Conservation (phyloP, 2,329 filamentous ascomycete genomes). For the Trichoderma afroharzianum region DNA sequence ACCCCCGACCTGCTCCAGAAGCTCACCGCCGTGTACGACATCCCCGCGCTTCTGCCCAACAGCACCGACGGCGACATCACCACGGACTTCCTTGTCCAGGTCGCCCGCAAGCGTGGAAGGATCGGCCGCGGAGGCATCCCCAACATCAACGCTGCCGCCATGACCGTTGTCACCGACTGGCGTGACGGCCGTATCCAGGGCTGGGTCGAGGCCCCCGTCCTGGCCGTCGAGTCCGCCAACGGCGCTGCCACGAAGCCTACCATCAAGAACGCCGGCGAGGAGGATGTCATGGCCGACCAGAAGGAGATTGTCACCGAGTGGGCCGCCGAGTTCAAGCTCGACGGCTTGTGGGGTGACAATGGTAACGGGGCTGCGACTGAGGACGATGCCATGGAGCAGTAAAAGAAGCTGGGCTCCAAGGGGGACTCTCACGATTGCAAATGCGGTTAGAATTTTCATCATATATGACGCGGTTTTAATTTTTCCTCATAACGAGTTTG, state of each 20-base stretch:
- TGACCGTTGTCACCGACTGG: constrained; percentile 95
- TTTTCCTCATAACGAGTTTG: constrained; percentile 27
- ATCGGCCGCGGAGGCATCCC: constrained; percentile 86
- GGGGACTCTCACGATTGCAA: neutral
- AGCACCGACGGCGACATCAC: constrained; percentile 70
- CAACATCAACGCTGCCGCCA: constrained; percentile 81
- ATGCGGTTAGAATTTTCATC: neutral
- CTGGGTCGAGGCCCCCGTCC: constrained; percentile 74
- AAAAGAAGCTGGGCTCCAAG: constrained; percentile 15
- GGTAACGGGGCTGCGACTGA: constrained; percentile 21
- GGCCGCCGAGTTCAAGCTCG: constrained; percentile 92
- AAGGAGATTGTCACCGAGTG: constrained; percentile 89
- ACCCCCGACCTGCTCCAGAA: constrained; percentile 73
- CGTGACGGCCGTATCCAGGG: constrained; percentile 91
- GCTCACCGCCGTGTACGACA: constrained; percentile 77
- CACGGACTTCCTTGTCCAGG: constrained; percentile 90
- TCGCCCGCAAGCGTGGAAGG: constrained; percentile 86
- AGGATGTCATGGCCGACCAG: constrained; percentile 58
- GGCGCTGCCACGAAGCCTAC: constrained; percentile 25
- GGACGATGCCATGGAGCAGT: constrained; percentile 52
- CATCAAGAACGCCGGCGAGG: constrained; percentile 39
- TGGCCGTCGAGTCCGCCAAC: constrained; percentile 49
- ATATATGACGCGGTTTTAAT: no score
- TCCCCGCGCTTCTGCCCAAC: constrained; percentile 70
- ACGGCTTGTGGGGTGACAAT: constrained; percentile 80